A percentile compares a stretch with the other conserved stretches of the same genome.
phyloP scores from a whole-genome alignment of 805 yeast species.

The Kockiozyma suomiensis region DNA sequence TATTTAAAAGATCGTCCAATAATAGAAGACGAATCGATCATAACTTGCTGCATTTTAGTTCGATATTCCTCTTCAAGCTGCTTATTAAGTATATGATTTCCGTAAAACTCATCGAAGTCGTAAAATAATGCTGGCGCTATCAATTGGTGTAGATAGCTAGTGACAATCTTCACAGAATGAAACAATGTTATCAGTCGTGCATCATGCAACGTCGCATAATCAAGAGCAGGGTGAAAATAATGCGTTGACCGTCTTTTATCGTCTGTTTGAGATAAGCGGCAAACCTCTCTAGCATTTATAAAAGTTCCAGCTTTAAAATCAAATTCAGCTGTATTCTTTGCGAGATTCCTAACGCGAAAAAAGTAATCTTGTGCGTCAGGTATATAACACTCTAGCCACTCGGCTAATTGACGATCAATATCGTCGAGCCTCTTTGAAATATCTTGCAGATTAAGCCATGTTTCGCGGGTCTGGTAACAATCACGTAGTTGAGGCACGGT shows the following conservation, averaged over 20 bases:
- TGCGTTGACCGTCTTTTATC: slow-evolving; percentile 12
- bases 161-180: slow-evolving; percentile 3
- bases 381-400: slow-evolving; percentile 10
- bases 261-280: not conserved
- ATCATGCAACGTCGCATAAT: slow-evolving; percentile 14
- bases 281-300: not conserved
- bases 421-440: not conserved
- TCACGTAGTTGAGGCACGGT: slow-evolving; percentile 7
- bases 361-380: slow-evolving; percentile 4
- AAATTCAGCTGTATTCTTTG: not conserved
- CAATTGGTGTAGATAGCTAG: slow-evolving; percentile 7
- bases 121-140: slow-evolving; percentile 1
- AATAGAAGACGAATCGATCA: not conserved
- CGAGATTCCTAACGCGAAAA: not conserved
- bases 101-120: not conserved
- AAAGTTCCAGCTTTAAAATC: not conserved
- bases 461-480: not conserved
- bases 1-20: not conserved
- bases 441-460: slow-evolving; percentile 1
- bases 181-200: slow-evolving; percentile 9
- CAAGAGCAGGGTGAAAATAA: slow-evolving; percentile 16
- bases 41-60: not conserved
- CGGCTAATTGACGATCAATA: not conserved
- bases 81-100: not conserved
- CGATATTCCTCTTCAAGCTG: not conserved